These are phyloP conservation scores for Scleroderma citrinum DNA, from an alignment of 768 basidiomycete genomes.

Conservation along the genomic window DNA sequence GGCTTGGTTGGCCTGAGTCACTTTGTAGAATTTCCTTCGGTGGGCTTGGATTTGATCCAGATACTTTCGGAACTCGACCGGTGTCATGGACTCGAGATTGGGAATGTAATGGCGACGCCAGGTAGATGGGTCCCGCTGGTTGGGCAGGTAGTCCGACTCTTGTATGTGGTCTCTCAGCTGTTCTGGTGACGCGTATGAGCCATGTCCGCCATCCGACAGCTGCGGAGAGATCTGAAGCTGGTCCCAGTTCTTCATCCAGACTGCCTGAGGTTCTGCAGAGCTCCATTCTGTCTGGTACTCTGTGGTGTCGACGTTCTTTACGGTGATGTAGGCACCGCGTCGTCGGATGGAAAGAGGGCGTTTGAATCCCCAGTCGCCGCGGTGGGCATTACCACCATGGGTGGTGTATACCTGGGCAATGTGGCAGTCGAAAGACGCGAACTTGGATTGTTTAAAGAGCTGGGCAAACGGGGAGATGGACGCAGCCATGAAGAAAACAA, in stretches of 20 bases:
- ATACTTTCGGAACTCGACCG: constrained; percentile 51
- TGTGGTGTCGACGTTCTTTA: constrained; percentile 62
- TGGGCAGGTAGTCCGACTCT: constrained; percentile 23
- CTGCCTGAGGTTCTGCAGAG: constrained; percentile 57
- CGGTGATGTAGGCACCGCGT: constrained; percentile 57
- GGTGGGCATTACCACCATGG: constrained; percentile 59
- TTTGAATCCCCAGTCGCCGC: constrained; percentile 85
- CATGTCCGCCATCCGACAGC: constrained; percentile 1
- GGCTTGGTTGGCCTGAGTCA: constrained; percentile 10
- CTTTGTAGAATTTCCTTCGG: constrained; percentile 50
- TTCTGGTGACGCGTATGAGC: constrained; percentile 7
- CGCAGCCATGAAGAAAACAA: constrained; percentile 1
- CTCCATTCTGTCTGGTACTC: constrained; percentile 78
- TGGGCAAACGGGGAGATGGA: constrained; percentile 58
- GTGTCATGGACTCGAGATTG: constrained; percentile 59
- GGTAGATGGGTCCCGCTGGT: constrained; percentile 8
- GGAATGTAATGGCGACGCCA: constrained; percentile 31
- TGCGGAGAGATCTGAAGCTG: constrained; percentile 37
- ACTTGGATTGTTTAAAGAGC: constrained; percentile 76
- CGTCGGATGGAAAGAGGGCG: constrained; percentile 68
- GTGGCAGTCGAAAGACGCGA: constrained; percentile 69
- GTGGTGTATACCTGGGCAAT: constrained; percentile 78
- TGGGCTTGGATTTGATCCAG: constrained; percentile 50
- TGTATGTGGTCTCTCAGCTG: constrained; percentile 14
- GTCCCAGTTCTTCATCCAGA: constrained; percentile 61